Evolutionary conservation across 371 early-diverging fungal species (phyloP), one percentile per base, ranked within the genome.

Genomic region (Dentiscutata heterogama): DNA sequence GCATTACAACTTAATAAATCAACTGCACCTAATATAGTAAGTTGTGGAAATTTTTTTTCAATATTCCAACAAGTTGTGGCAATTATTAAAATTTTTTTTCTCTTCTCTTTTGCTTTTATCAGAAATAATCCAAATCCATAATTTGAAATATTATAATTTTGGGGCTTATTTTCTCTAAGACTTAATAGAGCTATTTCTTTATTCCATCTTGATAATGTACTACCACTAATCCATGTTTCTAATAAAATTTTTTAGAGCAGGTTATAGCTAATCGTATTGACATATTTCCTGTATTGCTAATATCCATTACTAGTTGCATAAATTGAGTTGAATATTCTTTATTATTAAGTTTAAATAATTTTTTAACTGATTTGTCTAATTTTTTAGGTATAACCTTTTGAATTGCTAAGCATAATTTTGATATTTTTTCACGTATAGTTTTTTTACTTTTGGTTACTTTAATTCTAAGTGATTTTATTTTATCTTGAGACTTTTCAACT

Each of bases 1-100:
- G 60, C 76, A 61, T 20, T 77, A 22, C 77, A 77, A 22, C 31
- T n/a, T 25, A 20, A 10, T 13, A 74, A n/a, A 74, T 74, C 75
- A 22, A 16, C 25, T 20, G 54, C 27, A 54, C 2, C 54, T 22
- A 39, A 22, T 11, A 74, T 2, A 25, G 56, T 54, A 8, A 74
- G 18, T 53, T 11, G 20, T 56, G 31, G 75, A 5, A 54, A 2
- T 0, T 56, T 20, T 25, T 53, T 54, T 20, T 56, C 22, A 29
- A 25, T 51, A 74, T 74, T 27, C 58, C 56, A 74, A 58, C 54
- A 29, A 22, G 75, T 29, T 54, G 35, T 13, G 20, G 3, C 51
- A 20, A 74, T 31, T 13, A 74, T 14, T 1, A 74, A 56, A 31
- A 74, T 29, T 54, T 74, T 74, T n/a, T 25, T 51, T 74, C 35